Evolutionary conservation across 176 grass and related monocot genomes (phyloP).

Genomic region (Eragrostis curvula): DNA sequence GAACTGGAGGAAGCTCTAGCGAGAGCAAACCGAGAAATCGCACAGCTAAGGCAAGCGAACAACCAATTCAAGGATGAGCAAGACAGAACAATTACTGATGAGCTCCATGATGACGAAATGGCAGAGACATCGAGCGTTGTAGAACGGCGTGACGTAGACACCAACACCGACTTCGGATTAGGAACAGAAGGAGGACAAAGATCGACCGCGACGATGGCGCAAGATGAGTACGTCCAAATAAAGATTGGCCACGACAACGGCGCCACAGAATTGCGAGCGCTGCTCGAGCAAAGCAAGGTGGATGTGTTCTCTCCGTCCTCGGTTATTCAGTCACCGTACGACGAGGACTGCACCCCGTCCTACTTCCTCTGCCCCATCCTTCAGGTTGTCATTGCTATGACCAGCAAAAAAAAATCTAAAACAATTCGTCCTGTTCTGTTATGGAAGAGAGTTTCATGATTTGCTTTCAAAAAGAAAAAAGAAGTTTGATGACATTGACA

Average conservation of each 20-base stretch:
- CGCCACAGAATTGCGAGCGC: slow-evolving; percentile 18
- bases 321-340: slow-evolving; percentile 25
- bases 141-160: background rate
- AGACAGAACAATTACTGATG: background rate
- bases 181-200: background rate
- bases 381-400: slow-evolving; percentile 54
- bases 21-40: slow-evolving; percentile 37
- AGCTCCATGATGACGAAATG: slow-evolving; percentile 21
- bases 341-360: slow-evolving; percentile 36
- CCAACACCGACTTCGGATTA: slow-evolving; percentile 21
- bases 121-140: slow-evolving; percentile 4
- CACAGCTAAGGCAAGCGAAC: slow-evolving; percentile 21
- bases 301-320: slow-evolving; percentile 49
- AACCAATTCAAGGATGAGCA: background rate
- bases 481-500: too few relatives aligned
- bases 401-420: too few relatives aligned
- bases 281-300: slow-evolving; percentile 38
- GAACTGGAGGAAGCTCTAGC: slow-evolving; percentile 64
- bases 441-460: too few relatives aligned
- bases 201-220: background rate
- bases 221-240: slow-evolving; percentile 38
- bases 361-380: slow-evolving; percentile 74
- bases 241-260: slow-evolving; percentile 37
- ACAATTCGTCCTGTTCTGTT: too few relatives aligned
- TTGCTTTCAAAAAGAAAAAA: too few relatives aligned